Percentiles rank a stretch among this genome's conserved stretches.
Evolutionary conservation across 1,139 yeast species (phyloP).

Genomic region (Pichia sorboxylosa): DNA sequence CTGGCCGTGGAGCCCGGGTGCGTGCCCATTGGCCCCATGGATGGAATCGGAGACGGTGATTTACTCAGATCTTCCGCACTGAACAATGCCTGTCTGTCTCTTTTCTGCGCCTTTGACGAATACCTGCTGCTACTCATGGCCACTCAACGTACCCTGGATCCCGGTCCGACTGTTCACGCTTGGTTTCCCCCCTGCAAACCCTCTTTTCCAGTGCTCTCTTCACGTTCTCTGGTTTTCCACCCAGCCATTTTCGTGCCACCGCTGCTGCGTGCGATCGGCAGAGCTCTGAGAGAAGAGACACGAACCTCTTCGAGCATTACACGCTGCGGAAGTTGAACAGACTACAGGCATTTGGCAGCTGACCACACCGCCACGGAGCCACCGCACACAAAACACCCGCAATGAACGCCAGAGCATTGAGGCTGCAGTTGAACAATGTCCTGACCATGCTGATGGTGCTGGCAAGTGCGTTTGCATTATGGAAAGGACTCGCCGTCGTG

Average conservation of each 20-base stretch:
- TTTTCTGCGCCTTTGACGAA: constrained; percentile 23
- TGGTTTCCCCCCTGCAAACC: no score
- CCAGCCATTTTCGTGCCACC: no score
- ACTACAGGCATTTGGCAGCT: neutral
- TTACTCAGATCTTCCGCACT: constrained; percentile 8
- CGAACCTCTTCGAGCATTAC: neutral
- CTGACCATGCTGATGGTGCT: constrained; percentile 68
- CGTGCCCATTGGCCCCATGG: neutral
- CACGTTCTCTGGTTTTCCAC: no score
- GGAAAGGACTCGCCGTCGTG: constrained; percentile 72
- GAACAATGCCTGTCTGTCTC: constrained; percentile 23
- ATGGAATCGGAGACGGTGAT: constrained; percentile 3
- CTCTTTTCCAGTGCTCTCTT: no score
- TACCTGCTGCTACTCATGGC: constrained; percentile 23
- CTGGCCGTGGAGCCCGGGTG: neutral
- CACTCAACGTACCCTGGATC: no score
- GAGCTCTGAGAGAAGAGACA: neutral
- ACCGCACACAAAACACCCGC: neutral
- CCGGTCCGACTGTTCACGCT: no score
- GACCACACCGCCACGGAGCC: neutral
- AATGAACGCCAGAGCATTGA: constrained; percentile 21
- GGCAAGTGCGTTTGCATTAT: constrained; percentile 82
- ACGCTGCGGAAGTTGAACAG: neutral
- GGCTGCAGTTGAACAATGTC: constrained; percentile 28
- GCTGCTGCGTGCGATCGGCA: no score